Percentiles rank a stretch among this genome's conserved stretches.
phyloP scores from a whole-genome alignment of 1,284 basidiomycete genomes.

The Tylopilus orsonianus region DNA sequence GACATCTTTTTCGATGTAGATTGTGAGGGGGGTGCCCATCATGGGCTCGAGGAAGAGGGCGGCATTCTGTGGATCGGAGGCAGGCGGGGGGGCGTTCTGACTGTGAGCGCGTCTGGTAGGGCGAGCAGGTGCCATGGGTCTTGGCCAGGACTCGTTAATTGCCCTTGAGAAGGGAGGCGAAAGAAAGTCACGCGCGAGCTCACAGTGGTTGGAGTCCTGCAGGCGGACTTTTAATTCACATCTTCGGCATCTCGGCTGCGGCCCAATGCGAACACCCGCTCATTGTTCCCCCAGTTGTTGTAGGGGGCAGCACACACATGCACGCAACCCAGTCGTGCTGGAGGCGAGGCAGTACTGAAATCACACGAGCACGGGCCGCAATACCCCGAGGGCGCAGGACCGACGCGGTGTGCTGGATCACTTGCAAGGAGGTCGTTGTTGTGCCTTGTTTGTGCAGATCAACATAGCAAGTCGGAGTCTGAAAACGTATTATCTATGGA shows the following conservation, averaged over 20 bases:
- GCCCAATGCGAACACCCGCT: too few relatives aligned
- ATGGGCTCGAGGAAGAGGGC: constrained; percentile 74
- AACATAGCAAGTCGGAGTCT: constrained; percentile 32
- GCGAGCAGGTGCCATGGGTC: constrained; percentile 79
- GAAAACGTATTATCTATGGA: constrained; percentile 34
- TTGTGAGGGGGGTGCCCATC: constrained; percentile 68
- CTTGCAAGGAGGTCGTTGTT: constrained; percentile 22
- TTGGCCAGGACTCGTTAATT: constrained; percentile 41
- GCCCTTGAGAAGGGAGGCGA: constrained; percentile 26
- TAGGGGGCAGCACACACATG: too few relatives aligned
- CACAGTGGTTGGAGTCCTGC: constrained; percentile 42
- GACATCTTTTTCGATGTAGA: constrained; percentile 80
- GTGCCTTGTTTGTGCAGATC: constrained; percentile 30
- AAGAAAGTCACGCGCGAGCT: constrained; percentile 24
- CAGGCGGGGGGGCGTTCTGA: constrained; percentile 19
- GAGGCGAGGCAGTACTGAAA: too few relatives aligned
- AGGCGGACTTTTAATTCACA: constrained; percentile 22
- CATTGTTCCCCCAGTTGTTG: too few relatives aligned
- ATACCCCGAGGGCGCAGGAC: too few relatives aligned
- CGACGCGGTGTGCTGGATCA: too few relatives aligned
- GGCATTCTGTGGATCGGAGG: constrained; percentile 34
- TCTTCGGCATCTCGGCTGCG: constrained; percentile 11
- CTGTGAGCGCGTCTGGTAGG: constrained; percentile 49
- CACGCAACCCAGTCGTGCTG: too few relatives aligned
- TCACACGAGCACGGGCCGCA: too few relatives aligned